Conservation (phyloP, 345 rosid species). For the Lagerstroemia speciosa region DNA sequence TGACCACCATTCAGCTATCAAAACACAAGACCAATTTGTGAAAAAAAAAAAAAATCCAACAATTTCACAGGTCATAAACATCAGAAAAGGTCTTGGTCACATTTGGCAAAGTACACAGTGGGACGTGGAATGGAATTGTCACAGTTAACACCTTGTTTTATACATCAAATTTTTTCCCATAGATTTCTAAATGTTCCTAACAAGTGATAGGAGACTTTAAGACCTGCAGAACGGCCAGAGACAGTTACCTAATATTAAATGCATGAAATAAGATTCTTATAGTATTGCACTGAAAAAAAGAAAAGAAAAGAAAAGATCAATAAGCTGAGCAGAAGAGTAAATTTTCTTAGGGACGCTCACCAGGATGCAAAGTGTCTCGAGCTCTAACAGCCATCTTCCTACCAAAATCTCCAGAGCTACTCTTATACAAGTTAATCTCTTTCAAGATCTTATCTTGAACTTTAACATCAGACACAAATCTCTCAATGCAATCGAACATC, state of each 20-base stretch:
- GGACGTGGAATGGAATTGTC: background rate
- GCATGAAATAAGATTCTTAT: background rate
- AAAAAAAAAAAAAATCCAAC: background rate
- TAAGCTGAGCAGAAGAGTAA: background rate
- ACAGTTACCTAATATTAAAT: background rate
- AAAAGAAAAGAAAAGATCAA: background rate
- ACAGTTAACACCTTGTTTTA: background rate
- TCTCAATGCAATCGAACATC: conserved; percentile 82
- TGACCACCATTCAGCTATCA: conserved; percentile 93
- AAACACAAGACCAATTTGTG: conserved; percentile 9
- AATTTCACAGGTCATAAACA: background rate
- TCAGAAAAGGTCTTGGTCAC: background rate
- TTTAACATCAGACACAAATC: conserved; percentile 50
- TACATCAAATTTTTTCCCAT: background rate
- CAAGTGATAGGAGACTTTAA: background rate
- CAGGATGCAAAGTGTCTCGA: conserved; percentile 38
- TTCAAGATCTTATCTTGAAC: conserved; percentile 17
- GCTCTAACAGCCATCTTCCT: conserved; percentile 92
- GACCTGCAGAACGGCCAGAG: background rate
- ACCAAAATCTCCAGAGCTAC: conserved; percentile 73
- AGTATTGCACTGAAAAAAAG: background rate
- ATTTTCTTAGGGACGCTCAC: conserved; percentile 12
- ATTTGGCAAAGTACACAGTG: background rate
- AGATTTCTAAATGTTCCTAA: background rate
- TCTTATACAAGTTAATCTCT: conserved; percentile 64